Conservation (phyloP, 768 basidiomycete genomes). For the Pisolithus albus region DNA sequence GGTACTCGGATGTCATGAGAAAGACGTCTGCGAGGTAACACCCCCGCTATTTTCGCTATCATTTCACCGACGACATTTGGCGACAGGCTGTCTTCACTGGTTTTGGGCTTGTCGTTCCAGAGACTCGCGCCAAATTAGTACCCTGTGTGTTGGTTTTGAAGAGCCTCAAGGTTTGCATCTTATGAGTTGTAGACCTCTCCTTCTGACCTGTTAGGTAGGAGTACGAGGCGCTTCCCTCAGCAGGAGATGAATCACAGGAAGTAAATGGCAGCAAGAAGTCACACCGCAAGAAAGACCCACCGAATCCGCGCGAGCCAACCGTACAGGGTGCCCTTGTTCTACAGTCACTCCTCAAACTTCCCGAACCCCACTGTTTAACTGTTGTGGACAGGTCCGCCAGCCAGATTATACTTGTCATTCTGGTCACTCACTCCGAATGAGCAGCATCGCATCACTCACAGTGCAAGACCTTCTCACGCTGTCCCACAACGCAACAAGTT, state of each 20-base stretch:
- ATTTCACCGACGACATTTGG: constrained; percentile 5
- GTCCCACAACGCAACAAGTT: constrained; percentile 61
- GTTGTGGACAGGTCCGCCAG: constrained; percentile 60
- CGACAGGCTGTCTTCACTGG: constrained; percentile 54
- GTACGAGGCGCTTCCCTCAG: constrained; percentile 7
- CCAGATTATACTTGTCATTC: background rate
- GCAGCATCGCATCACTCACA: constrained; percentile 53
- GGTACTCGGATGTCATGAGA: constrained; percentile 39
- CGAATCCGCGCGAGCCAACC: constrained; percentile 51
- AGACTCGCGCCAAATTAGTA: constrained; percentile 50
- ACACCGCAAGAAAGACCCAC: constrained; percentile 12
- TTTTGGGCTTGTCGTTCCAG: constrained; percentile 46
- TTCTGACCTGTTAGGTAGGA: constrained; percentile 13
- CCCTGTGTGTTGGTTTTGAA: constrained; percentile 60
- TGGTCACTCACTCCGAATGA: constrained; percentile 3
- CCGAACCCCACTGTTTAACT: constrained; percentile 56
- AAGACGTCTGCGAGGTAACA: constrained; percentile 52
- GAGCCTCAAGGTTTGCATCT: constrained; percentile 38
- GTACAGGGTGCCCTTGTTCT: constrained; percentile 82
- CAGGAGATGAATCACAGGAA: constrained; percentile 7
- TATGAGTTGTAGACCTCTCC: background rate
- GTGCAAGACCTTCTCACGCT: constrained; percentile 52
- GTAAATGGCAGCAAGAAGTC: constrained; percentile 9
- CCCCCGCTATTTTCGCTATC: background rate
- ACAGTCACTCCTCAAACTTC: constrained; percentile 71